Evolutionary conservation across 2,329 filamentous ascomycete species (phyloP).

Genomic region (Ophiostoma sp.): DNA sequence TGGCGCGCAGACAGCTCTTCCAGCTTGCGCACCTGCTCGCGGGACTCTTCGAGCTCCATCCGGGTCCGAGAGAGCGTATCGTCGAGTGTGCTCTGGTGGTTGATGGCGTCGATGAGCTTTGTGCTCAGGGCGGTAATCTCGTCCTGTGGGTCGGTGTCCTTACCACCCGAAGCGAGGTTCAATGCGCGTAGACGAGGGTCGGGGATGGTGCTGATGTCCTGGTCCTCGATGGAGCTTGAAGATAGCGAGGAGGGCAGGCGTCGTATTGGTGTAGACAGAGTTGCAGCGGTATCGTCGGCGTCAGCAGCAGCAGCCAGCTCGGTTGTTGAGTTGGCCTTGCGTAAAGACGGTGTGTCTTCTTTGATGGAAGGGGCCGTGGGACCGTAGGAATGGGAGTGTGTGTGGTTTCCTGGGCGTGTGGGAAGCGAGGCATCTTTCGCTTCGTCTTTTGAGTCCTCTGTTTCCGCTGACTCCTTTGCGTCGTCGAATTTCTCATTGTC

Average conservation of each 20-base stretch:
- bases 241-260: conserved; percentile 33
- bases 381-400: conserved; percentile 7
- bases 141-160: conserved; percentile 57
- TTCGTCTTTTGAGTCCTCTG: background rate
- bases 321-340: conserved; percentile 13
- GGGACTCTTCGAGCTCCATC: conserved; percentile 76
- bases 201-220: conserved; percentile 69
- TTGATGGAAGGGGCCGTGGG: background rate
- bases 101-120: conserved; percentile 96
- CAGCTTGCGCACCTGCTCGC: conserved; percentile 65
- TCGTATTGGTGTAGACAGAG: conserved; percentile 20
- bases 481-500: background rate
- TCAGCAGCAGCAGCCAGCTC: background rate
- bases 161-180: conserved; percentile 45
- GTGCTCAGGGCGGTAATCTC: conserved; percentile 91
- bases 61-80: conserved; percentile 81
- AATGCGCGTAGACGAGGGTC: conserved; percentile 59
- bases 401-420: background rate
- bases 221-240: conserved; percentile 48
- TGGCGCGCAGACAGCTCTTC: conserved; percentile 67
- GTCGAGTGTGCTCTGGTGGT: conserved; percentile 89
- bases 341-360: background rate
- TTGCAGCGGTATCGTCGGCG: background rate
- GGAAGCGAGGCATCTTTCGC: background rate
- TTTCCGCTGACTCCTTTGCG: too few species aligned